Evolutionary conservation across 2,329 filamentous ascomycete species (phyloP), one percentile per base, ranked within the genome.

Genomic region (Penicillium sp.): DNA sequence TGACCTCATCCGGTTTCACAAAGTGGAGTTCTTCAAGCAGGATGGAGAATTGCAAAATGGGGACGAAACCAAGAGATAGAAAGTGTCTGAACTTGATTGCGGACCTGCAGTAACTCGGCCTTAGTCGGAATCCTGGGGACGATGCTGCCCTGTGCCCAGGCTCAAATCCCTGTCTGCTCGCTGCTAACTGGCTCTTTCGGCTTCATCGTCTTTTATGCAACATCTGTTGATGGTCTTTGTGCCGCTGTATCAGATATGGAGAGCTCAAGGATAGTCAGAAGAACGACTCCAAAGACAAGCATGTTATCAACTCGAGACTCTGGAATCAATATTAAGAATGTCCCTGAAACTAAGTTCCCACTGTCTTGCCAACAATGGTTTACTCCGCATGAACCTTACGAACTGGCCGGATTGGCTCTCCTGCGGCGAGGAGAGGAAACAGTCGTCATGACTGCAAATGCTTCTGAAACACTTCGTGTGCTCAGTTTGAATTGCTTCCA

Each of bases 71-170:
- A 46, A 46, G 44, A 49, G 45, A 54, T 50, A 50, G 45, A 46
- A 56, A 58, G 46, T 52, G 55, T 58, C 31, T 58, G 50, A 30
- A 30, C 56, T 62, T 62, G 60, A 55, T 62, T 57, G 50, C 31
- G 66, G 65, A 68, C 66, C 66, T 68, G 66, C 66, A 68, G 66
- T 58, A 66, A 65, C 65, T 63, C 63, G 51, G 58, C 62, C 38
- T 67, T 66, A 66, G 63, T 54, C 49, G 47, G 47, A 48, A 54
- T 51, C 35, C 56, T 62, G 30, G 55, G 23, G 48, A 60, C 41
- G 46, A 52, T 31, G 56, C 57, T 63, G 64, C 52, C 58, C 62
- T 61, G 59, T 65, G 57, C 48, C 44, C 45, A 11, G 62, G 54
- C 60, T 59, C 6, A 45, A 11, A 58, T 58, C 56, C 49, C 48